These are phyloP conservation scores for Gamarada debralockiae DNA, from an alignment of 495 filamentous ascomycete species.

Conservation along the genomic window DNA sequence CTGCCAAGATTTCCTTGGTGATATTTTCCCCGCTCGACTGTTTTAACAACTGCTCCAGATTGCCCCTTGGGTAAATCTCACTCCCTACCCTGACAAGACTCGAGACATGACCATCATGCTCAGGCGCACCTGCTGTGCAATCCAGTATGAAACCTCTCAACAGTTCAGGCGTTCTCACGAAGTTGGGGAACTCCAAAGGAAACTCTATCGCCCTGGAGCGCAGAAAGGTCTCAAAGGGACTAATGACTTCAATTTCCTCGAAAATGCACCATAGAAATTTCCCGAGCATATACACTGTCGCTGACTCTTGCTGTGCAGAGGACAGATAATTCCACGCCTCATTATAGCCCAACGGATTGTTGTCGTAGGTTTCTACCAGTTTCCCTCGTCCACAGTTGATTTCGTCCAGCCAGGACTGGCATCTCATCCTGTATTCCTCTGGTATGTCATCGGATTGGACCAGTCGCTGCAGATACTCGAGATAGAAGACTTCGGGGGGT, in stretches of 20 bases:
- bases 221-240: conserved; percentile 42
- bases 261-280: conserved; percentile 50
- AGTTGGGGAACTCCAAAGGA: conserved; percentile 43
- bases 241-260: conserved; percentile 37
- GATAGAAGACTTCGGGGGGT: conserved; percentile 44
- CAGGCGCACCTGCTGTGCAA: conserved; percentile 42
- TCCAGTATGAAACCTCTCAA: conserved; percentile 36
- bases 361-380: conserved; percentile 19
- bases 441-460: not conserved
- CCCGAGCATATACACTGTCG: conserved; percentile 49
- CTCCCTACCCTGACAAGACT: not conserved
- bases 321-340: too few species aligned
- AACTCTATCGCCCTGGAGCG: conserved; percentile 43
- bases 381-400: conserved; percentile 6
- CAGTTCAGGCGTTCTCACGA: conserved; percentile 31
- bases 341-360: too few species aligned
- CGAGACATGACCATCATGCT: too few species aligned
- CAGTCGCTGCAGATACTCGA: conserved; percentile 24
- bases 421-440: too few species aligned
- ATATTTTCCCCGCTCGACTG: too few species aligned
- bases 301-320: conserved; percentile 47
- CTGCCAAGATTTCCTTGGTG: too few species aligned
- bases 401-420: too few species aligned
- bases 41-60: too few species aligned
- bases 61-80: too few species aligned